Conservation (phyloP, 441 rosid species). For the Syzygium syzygioides region DNA sequence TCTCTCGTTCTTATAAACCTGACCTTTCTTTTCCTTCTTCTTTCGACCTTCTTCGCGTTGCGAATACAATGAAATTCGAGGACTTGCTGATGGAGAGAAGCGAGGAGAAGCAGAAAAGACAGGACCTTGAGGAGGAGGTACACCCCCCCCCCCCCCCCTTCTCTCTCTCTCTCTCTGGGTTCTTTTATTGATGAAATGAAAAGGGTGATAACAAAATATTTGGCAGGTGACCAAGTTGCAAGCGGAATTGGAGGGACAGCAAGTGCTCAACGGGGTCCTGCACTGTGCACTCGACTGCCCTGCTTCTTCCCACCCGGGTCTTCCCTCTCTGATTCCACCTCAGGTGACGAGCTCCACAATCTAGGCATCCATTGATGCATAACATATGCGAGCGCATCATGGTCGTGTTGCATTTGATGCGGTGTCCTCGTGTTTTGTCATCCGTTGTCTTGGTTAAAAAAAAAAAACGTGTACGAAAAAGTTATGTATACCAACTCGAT, state of each 20-base stretch:
- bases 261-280: constrained; percentile 45
- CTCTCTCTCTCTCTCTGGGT: not conserved
- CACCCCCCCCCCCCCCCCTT: not conserved
- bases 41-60: not conserved
- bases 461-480: not conserved
- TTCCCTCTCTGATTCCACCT: constrained; percentile 61
- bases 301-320: constrained; percentile 34
- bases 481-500: not conserved
- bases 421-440: not conserved
- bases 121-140: constrained; percentile 53
- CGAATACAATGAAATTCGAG: constrained; percentile 66
- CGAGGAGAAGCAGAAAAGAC: constrained; percentile 34
- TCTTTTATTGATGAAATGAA: not conserved
- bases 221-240: constrained; percentile 55
- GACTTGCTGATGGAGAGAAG: constrained; percentile 53
- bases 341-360: constrained; percentile 21
- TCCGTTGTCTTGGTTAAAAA: not conserved
- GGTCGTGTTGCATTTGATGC: not conserved
- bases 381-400: not conserved
- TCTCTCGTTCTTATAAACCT: not conserved
- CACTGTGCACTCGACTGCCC: constrained; percentile 47
- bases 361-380: not conserved
- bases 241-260: constrained; percentile 52
- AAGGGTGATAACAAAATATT: not conserved
- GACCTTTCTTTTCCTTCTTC: not conserved